Evolutionary conservation across 257 asterid species (phyloP).

Genomic region (Rauvolfia tetraphylla): DNA sequence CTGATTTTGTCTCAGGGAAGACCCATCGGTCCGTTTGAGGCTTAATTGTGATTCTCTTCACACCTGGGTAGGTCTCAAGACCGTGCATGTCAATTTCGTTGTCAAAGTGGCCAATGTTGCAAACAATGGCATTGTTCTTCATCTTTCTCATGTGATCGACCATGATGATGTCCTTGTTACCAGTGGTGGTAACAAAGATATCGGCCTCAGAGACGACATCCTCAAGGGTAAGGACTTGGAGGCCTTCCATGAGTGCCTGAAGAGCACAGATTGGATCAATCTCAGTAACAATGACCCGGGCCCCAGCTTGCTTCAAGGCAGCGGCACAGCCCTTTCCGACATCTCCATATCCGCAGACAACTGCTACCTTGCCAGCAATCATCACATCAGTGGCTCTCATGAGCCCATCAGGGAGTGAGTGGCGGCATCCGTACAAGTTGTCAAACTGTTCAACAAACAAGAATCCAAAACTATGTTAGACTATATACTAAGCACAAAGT

Average conservation of each 20-base stretch:
- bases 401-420: constrained; percentile 59
- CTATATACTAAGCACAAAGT: too few relatives aligned
- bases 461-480: not conserved
- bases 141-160: constrained; percentile 55
- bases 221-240: constrained; percentile 52
- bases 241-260: constrained; percentile 63
- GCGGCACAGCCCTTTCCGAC: constrained; percentile 67
- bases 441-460: constrained; percentile 37
- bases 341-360: constrained; percentile 55
- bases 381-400: constrained; percentile 67
- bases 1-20: constrained; percentile 43
- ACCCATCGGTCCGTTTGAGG: constrained; percentile 61
- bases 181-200: constrained; percentile 66
- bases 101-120: constrained; percentile 71
- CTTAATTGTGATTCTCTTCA: constrained; percentile 51
- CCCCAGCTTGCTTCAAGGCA: constrained; percentile 59
- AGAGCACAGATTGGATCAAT: constrained; percentile 66
- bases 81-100: constrained; percentile 58
- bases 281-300: constrained; percentile 58
- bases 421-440: constrained; percentile 66
- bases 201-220: constrained; percentile 50
- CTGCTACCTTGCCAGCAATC: constrained; percentile 60
- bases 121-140: constrained; percentile 65
- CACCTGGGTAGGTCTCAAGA: constrained; percentile 54
- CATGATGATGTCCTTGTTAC: constrained; percentile 66